Base-by-base conservation (phyloP, 169 alveolate genomes). In the Plasmodium vinckei region DNA sequence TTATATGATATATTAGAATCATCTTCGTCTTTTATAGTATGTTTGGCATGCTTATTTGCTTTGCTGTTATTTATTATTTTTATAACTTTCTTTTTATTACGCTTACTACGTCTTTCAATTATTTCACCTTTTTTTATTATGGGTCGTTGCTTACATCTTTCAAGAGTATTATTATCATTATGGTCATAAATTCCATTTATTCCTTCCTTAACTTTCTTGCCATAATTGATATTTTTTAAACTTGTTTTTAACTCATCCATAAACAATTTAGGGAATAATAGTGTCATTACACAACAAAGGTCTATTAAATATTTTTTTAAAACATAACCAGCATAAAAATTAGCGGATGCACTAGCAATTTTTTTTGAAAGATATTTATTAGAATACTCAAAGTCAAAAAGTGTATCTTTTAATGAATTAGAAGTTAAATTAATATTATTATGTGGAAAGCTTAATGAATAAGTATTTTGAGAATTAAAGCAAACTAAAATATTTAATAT, bases 361-460 rank as follows among this genome's bases (percentile, higher is more conserved):
- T 67, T 68, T 33, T 73, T 88, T n/a, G 94, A 89, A 39, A 92
- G 71, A n/a, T 87, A 51, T 1, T 93, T 86, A 44, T 71, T 88
- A 6, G 95, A 72, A 51, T 92, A 93, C 46, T 92, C 95, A 51
- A 92, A 77, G 64, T 88, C 92, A 71, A 92, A 92, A 4, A 92
- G 70, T 44, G 93, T 21, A 61, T 70, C 89, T 57, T 87, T 92
- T 54, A 86, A 72, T 23, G 73, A 73, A 51, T 61, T 77, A 60
- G 25, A 65, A 54, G 5, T 88, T 65, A 33, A 84, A 21, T 73
- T 64, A 68, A 65, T 15, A 44, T 39, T 33, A 70, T 49, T 21
- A 17, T 75, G 70, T 70, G 90, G 92, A 75, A 88, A 25, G 68
- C 84, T 51, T 92, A 88, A 39, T 15, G 90, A 68, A 69, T 68